Base-by-base conservation (phyloP, 768 basidiomycete genomes). In the Hygrocybe coccinea region DNA sequence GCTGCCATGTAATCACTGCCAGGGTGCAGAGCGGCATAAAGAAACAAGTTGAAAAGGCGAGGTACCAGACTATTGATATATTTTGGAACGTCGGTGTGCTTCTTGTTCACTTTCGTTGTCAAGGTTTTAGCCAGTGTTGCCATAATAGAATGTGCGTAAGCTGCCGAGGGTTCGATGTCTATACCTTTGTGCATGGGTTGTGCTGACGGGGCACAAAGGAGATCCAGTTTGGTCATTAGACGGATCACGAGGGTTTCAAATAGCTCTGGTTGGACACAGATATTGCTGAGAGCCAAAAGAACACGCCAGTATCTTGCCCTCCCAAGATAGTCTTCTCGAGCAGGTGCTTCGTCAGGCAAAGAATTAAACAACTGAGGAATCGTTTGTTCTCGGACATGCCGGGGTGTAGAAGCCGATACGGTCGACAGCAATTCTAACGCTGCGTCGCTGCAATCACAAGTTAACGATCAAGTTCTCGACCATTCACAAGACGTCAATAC, bases 71-170 rank as follows among this genome's bases (percentile, higher is more conserved):
- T 76, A 60, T 97, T 90, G 35, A 87, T 76, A 64, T 93, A 92
- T 69, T 88, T 91, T 0, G 80, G 70, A 15, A 97, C 77, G 65
- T 98, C 97, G 0, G 71, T 65, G 66, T 95, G 84, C 34, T 76
- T 77, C 22, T 64, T 69, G 34, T 73, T 69, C 11, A 75, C 72
- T 63, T 81, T 81, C 29, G 60, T 64, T 5, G 64, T 63, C 14
- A 97, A 68, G 0, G 86, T 83, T 39, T 83, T 79, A 1, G 78
- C 75, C 6, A 98, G 70, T 0, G 87, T 82, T 48, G 79, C 74
- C 48, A 98, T 77, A 33, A 98, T 77, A 29, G 93, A 83, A 70
- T 93, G 91, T 1, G 84, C 85, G 65, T 95, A 98, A 10, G 92
- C 89, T 0, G 89, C 83, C n/a, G 69, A 72, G 11, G 83, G 79